Evolutionary conservation across 345 rosid species (phyloP), one percentile per base, ranked within the genome.

Genomic region (Cochlearia excelsa): DNA sequence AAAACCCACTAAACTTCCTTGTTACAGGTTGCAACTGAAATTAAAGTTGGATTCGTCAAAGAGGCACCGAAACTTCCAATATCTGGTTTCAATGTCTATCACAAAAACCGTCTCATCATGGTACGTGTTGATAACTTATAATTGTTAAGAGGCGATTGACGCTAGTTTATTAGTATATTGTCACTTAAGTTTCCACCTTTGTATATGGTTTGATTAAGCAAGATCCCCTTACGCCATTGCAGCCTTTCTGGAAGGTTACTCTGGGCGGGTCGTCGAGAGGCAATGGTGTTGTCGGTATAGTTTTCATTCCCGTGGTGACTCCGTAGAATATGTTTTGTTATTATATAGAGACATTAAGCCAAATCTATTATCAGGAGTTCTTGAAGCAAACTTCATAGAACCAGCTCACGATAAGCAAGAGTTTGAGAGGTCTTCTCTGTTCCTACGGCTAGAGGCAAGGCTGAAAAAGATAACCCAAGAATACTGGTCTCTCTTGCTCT

Each of bases 351-450:
- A 58, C 56, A 68, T 58, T 54, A 53, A 63, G 56, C 71, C 55
- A 57, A 54, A 11, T 61, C 39, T 63, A 54, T 61, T 78, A 4
- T 4, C 61, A 93, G 99, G 99, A 66, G 94, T 89, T 63, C 86
- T 93, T 67, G 97, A 93, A 80, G 97, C 86, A 53, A 85, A 93
- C 76, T 93, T 93, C 76, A 80, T 89, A 37, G 97, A 93, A 79
- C 99, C 99, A 6, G 85, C 97, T 7, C 99, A 93, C 69, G 89
- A 93, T 76, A 93, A 93, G 81, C 99, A 93, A 56, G 95, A 83
- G 62, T 93, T 93, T 61, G 99, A 93, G 84, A 83, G 97, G 74
- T 93, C 99, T 28, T 74, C 91, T 29, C 35, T 89, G 34, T 89
- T 73, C 78, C 71, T 81, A 10, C 77, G 97, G 66, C 75, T 93